Conservation (phyloP, 2,329 filamentous ascomycete species). For the Atkinsonella hypoxylon region DNA sequence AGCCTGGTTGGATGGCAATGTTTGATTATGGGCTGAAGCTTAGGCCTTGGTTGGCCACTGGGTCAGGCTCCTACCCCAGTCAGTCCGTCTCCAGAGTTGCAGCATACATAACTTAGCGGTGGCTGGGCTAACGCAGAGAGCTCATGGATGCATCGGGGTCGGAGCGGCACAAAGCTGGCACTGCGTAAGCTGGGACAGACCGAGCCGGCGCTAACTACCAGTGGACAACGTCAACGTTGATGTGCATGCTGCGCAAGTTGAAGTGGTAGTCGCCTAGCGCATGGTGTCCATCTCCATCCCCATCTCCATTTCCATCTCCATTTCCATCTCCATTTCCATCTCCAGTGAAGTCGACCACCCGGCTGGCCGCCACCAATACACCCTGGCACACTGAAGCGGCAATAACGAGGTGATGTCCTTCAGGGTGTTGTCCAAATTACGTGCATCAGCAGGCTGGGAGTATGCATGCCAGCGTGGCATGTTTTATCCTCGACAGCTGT, state of each 20-base stretch:
- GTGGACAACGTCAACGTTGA: neutral
- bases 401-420: neutral
- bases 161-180: neutral
- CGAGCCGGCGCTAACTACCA: neutral
- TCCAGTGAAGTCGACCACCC: neutral
- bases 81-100: neutral
- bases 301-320: too few species aligned
- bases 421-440: neutral
- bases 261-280: neutral
- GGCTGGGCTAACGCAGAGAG: constrained; percentile 3
- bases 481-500: neutral
- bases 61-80: neutral
- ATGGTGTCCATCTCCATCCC: neutral
- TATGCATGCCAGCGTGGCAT: constrained; percentile 6
- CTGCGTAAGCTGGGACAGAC: neutral
- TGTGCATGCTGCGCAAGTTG: too few species aligned
- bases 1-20: constrained; percentile 3
- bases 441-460: neutral
- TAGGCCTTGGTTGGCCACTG: constrained; percentile 1
- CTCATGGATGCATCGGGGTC: too few species aligned
- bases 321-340: too few species aligned
- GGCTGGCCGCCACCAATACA: neutral
- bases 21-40: constrained; percentile 8
- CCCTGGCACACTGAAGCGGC: neutral
- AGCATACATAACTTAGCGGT: too few species aligned